Conservation (phyloP, 2,329 filamentous ascomycete species). For the Hymenotorrendiella dingleyae region DNA sequence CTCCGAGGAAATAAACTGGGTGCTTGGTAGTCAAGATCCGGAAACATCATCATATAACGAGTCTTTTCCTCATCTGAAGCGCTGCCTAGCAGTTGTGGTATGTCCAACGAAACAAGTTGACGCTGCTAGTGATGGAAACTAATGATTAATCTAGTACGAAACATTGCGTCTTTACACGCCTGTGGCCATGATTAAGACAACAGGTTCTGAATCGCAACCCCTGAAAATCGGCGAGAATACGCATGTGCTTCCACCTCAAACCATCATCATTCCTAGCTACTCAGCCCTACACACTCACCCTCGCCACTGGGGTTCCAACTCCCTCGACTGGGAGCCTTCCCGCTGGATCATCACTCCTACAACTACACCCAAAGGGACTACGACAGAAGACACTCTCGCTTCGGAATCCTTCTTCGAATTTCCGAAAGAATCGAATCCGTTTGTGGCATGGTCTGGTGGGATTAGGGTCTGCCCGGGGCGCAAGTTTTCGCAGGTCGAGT, state of each 20-base stretch:
- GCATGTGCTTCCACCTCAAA: background rate
- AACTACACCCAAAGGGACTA: constrained; percentile 1
- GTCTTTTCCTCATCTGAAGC: constrained; percentile 1
- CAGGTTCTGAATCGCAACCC: constrained; percentile 11
- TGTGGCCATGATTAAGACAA: constrained; percentile 46
- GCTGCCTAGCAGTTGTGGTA: background rate
- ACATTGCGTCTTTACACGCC: constrained; percentile 48
- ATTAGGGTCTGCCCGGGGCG: constrained; percentile 12
- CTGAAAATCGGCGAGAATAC: constrained; percentile 4
- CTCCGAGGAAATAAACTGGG: constrained; percentile 50
- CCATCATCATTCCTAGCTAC: background rate
- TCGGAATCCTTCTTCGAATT: too few relatives aligned
- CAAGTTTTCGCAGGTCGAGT: constrained; percentile 16
- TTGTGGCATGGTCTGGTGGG: constrained; percentile 14
- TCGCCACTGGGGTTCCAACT: background rate
- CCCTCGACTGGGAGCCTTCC: background rate
- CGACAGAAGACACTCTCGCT: background rate
- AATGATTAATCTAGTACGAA: constrained; percentile 30
- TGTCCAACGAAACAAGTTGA: background rate
- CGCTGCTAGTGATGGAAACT: background rate
- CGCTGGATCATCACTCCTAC: constrained; percentile 2
- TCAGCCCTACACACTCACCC: background rate
- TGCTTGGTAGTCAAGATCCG: background rate
- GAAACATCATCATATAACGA: background rate
- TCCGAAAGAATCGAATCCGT: constrained; percentile 5